phyloP scores from a whole-genome alignment of 1,284 basidiomycete genomes.

The Cryptococcus sp. region DNA sequence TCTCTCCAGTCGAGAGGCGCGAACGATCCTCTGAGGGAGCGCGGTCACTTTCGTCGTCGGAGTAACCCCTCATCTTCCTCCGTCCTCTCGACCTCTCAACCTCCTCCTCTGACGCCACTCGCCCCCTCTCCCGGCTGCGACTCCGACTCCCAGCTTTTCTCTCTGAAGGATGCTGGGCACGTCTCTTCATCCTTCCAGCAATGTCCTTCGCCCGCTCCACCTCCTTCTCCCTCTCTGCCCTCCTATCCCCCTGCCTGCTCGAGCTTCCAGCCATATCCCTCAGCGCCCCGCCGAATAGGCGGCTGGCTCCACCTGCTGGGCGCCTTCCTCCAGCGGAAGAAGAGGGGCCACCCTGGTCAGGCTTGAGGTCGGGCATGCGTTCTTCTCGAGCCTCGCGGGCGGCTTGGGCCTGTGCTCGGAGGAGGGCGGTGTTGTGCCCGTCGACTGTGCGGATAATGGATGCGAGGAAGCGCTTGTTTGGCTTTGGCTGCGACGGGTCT shows the following conservation, averaged over 20 bases:
- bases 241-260: neutral
- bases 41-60: no score
- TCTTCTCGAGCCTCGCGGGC: constrained; percentile 63
- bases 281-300: constrained; percentile 43
- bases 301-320: constrained; percentile 10
- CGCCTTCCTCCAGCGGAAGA: constrained; percentile 1
- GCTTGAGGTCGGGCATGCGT: neutral
- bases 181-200: constrained; percentile 42
- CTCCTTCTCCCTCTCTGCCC: constrained; percentile 2
- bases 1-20: no score
- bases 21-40: no score
- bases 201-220: constrained; percentile 5
- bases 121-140: no score
- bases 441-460: constrained; percentile 86
- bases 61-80: no score
- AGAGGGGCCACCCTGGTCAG: constrained; percentile 1
- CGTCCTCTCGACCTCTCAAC: no score
- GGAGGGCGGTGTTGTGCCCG: constrained; percentile 81
- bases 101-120: no score
- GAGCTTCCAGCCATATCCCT: constrained; percentile 18
- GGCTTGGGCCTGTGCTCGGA: constrained; percentile 69
- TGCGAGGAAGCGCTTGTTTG: constrained; percentile 88
- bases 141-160: neutral
- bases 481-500: constrained; percentile 58
- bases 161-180: neutral